Evolutionary conservation across 768 basidiomycete genomes (phyloP).

Genomic region (Rhodotorula paludigena): DNA sequence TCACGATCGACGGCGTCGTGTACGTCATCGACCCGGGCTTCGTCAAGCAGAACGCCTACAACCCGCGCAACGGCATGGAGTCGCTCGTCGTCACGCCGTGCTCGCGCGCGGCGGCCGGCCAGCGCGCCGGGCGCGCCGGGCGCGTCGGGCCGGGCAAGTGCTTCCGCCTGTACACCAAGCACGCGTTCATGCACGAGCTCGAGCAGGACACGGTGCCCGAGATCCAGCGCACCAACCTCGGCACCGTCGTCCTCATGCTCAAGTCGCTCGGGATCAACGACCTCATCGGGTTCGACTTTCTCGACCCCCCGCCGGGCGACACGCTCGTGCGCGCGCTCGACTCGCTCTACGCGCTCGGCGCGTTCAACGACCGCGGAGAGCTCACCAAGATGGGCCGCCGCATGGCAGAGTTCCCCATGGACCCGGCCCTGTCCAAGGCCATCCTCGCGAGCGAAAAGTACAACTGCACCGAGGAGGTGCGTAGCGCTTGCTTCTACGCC

Average conservation of each 20-base stretch:
- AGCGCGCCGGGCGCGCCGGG: slow-evolving; percentile 92
- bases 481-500: slow-evolving; percentile 35
- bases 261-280: slow-evolving; percentile 98
- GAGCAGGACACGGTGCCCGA: slow-evolving; percentile 97
- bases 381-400: slow-evolving; percentile 91
- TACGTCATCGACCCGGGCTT: slow-evolving; percentile 99
- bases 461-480: slow-evolving; percentile 88
- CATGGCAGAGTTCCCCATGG: slow-evolving; percentile 91
- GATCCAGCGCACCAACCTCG: slow-evolving; percentile 96
- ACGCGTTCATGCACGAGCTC: slow-evolving; percentile 92
- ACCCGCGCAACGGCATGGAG: slow-evolving; percentile 97
- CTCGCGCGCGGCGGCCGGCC: slow-evolving; percentile 94
- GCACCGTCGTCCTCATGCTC: slow-evolving; percentile 86
- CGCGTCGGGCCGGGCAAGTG: slow-evolving; percentile 97
- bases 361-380: slow-evolving; percentile 92
- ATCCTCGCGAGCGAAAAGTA: slow-evolving; percentile 95
- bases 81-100: slow-evolving; percentile 94
- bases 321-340: slow-evolving; percentile 93
- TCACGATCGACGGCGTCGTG: slow-evolving; percentile 98
- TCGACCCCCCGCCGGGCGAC: slow-evolving; percentile 96
- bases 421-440: slow-evolving; percentile 93
- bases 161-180: slow-evolving; percentile 97
- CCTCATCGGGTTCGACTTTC: slow-evolving; percentile 94
- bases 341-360: slow-evolving; percentile 87
- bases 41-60: slow-evolving; percentile 98